Percentiles rank a stretch among this genome's conserved stretches.
Conservation (phyloP, 345 rosid genomes). For the Conringia planisiliqua region DNA sequence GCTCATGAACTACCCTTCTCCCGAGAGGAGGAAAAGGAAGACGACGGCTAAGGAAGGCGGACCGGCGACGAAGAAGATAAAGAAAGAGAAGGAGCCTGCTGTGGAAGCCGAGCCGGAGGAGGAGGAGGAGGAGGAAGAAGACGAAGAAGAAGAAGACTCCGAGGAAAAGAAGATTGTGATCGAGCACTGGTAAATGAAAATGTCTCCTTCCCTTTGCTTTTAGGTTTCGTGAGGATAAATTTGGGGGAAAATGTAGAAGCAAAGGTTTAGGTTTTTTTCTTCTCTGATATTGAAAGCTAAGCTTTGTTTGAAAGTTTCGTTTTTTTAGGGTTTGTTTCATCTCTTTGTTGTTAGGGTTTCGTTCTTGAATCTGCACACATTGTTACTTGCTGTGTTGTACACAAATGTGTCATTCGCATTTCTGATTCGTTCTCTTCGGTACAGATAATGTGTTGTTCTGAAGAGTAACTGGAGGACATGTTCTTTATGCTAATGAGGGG, state of each 20-base stretch:
- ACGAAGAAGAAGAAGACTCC: conserved; percentile 4
- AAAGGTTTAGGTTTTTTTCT: background rate
- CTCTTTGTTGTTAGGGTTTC: background rate
- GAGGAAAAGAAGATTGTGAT: conserved; percentile 46
- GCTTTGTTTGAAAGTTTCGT: background rate
- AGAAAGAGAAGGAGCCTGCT: conserved; percentile 6
- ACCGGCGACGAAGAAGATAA: background rate
- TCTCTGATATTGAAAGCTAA: background rate
- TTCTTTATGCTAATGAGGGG: background rate
- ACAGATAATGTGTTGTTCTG: background rate
- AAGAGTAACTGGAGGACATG: background rate
- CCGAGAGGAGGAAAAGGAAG: conserved; percentile 10
- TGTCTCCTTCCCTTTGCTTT: conserved; percentile 1
- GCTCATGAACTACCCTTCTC: background rate
- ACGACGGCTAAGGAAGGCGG: background rate
- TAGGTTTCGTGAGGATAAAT: background rate
- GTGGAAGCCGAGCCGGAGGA: conserved; percentile 2
- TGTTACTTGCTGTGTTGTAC: background rate
- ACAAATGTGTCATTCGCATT: background rate
- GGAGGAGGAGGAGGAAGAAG: background rate
- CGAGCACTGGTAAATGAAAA: conserved; percentile 53
- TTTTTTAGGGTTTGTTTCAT: background rate
- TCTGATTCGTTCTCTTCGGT: background rate
- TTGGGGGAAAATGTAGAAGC: background rate
- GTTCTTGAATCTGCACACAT: background rate